Conservation (phyloP, 306 rosid species). For the Quercus berberidifolia region DNA sequence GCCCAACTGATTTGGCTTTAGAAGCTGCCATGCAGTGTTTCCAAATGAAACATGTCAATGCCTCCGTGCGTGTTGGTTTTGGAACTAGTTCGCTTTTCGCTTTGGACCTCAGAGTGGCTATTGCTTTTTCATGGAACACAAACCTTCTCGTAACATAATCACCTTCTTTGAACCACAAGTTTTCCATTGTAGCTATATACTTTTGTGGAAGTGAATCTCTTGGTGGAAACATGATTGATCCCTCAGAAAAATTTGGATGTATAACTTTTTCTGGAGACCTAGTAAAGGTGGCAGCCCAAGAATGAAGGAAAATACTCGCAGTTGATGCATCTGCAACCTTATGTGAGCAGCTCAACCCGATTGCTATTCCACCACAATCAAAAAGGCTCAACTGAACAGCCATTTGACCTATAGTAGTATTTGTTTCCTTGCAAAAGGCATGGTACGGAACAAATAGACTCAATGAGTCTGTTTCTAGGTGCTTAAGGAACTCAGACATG, state of each 20-base stretch:
- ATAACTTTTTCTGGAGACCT: slow-evolving; percentile 10
- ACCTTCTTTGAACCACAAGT: slow-evolving; percentile 24
- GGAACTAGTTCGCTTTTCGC: background rate
- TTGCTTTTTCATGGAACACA: slow-evolving; percentile 27
- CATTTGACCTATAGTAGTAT: slow-evolving; percentile 19
- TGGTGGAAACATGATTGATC: slow-evolving; percentile 41
- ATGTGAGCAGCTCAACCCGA: slow-evolving; percentile 41
- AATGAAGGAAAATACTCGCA: slow-evolving; percentile 18
- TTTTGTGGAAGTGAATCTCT: slow-evolving; percentile 13
- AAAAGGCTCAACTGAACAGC: slow-evolving; percentile 45
- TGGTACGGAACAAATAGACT: slow-evolving; percentile 38
- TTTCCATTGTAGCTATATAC: background rate
- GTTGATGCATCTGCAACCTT: slow-evolving; percentile 38
- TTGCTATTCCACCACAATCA: slow-evolving; percentile 52
- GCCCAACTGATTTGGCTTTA: too few species aligned
- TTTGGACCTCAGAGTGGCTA: slow-evolving; percentile 17
- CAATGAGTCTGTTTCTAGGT: slow-evolving; percentile 20
- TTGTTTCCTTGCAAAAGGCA: slow-evolving; percentile 22
- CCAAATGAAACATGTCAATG: too few species aligned
- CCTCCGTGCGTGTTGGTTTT: too few species aligned
- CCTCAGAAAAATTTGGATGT: slow-evolving; percentile 26
- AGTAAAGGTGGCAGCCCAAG: slow-evolving; percentile 35
- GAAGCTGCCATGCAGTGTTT: too few species aligned
- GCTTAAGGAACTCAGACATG: slow-evolving; percentile 42
- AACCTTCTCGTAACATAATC: slow-evolving; percentile 37